Evolutionary conservation across 371 early-diverging fungal species (phyloP), one percentile per base, ranked within the genome.

Genomic region (Rhizopus microsporus): DNA sequence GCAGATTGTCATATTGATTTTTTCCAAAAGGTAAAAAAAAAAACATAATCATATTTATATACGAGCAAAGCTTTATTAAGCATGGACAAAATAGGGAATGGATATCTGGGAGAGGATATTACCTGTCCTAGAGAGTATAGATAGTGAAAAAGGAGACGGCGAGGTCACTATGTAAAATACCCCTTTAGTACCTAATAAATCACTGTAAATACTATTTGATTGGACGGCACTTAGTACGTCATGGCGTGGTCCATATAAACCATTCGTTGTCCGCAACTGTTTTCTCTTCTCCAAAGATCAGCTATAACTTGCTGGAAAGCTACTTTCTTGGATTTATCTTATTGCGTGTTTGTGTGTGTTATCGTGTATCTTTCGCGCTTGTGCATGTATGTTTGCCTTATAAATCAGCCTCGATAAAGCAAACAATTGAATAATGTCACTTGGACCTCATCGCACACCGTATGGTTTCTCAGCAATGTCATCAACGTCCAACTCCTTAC

Each of bases 1-100:
- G 84, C 88, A 5, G 84, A 88, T 7, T 83, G 88, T 31, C 91
- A 94, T 61, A 80, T 93, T 35, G 85, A 84, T 48, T 97, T 89
- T 62, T 91, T 65, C 50, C 31, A 64, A 47, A 67, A 73, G 65
- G 76, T 76, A 71, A 15, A 50, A 13, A 55, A n/a, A 91, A 84
- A 60, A 85, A 84, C 57, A 74, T 85, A 56, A 78, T 23, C 23
- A 23, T 23, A 23, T 23, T 23, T 23, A 2, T 23, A 23, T 23
- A 23, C 23, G 23, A 85, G 72, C 86, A 82, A 65, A 56, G 37
- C 2, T 15, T 54, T 31, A 54, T 15, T 52, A 6, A 51, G 32
- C 30, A 30, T 37, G 6, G 13, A 32, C 2, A 33, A 17, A 30
- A 47, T 54, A 66, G 63, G 68, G 68, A 12, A 63, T 47, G 15